Conservation (phyloP, 345 rosid genomes). For the Abelmoschus esculentus region DNA sequence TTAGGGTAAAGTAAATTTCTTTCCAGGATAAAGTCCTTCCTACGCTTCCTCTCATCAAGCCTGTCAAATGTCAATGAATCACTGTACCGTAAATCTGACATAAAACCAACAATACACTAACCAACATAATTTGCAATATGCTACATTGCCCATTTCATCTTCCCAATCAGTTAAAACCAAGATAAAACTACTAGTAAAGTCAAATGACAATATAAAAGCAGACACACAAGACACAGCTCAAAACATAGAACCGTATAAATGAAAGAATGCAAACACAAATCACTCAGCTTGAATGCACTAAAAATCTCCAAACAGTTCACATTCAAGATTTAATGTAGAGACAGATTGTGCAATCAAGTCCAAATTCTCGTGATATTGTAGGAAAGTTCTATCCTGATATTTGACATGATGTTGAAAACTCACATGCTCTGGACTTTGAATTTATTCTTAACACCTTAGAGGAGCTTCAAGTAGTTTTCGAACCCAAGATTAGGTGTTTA, state of each 20-base stretch:
- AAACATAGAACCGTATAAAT: neutral
- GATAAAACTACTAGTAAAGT: neutral
- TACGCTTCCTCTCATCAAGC: slow-evolving; percentile 96
- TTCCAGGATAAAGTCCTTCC: slow-evolving; percentile 80
- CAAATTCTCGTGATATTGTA: neutral
- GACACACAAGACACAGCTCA: neutral
- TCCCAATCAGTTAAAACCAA: neutral
- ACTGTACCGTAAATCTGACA: neutral
- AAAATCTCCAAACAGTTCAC: neutral
- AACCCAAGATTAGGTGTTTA: neutral
- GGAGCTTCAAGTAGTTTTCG: neutral
- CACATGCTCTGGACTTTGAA: neutral
- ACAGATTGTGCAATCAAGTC: neutral
- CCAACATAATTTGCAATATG: neutral
- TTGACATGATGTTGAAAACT: neutral
- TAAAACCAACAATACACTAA: neutral
- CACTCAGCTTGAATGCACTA: neutral
- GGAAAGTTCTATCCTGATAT: slow-evolving; percentile 1
- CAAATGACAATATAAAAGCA: neutral
- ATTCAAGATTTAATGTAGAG: neutral
- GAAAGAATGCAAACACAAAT: slow-evolving; percentile 2
- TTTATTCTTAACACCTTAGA: neutral
- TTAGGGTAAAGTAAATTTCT: slow-evolving; percentile 72
- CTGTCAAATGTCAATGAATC: slow-evolving; percentile 49
- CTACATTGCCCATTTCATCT: neutral